Evolutionary conservation across 805 yeast genomes (phyloP).

Genomic region (Candida argentea): DNA sequence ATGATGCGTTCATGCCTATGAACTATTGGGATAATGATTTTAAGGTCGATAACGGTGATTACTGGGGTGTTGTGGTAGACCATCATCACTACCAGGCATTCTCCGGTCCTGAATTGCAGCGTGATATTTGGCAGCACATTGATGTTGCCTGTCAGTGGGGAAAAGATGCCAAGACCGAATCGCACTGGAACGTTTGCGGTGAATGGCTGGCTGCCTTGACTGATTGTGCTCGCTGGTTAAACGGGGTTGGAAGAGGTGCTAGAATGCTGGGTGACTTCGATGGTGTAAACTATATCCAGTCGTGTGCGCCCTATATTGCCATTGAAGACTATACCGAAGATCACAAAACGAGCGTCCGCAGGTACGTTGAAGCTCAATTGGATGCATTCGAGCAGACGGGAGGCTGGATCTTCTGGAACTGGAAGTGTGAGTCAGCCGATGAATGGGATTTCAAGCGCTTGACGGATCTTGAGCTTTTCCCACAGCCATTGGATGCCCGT

Average conservation of each 20-base stretch:
- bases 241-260: constrained; percentile 68
- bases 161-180: constrained; percentile 29
- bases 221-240: constrained; percentile 83
- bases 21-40: constrained; percentile 53
- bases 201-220: constrained; percentile 81
- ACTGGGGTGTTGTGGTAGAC: constrained; percentile 66
- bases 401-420: constrained; percentile 94
- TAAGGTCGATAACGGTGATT: constrained; percentile 20
- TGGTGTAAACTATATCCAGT: constrained; percentile 38
- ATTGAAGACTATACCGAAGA: constrained; percentile 46
- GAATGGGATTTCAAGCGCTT: constrained; percentile 82
- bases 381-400: constrained; percentile 63
- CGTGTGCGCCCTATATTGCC: constrained; percentile 38
- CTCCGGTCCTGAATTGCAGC: constrained; percentile 47
- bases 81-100: constrained; percentile 92
- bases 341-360: constrained; percentile 49
- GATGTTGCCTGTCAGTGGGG: constrained; percentile 23
- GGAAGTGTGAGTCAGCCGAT: constrained; percentile 73
- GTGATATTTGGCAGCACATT: constrained; percentile 54
- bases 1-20: constrained; percentile 66
- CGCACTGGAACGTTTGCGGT: constrained; percentile 66
- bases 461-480: constrained; percentile 53
- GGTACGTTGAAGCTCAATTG: constrained; percentile 79
- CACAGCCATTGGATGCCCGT: constrained; percentile 68
- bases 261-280: constrained; percentile 72